Percentiles rank a stretch among this genome's conserved stretches.
These are phyloP conservation scores for Didymella lethalis DNA, from an alignment of 2,329 filamentous ascomycete genomes.

Conservation along the genomic window DNA sequence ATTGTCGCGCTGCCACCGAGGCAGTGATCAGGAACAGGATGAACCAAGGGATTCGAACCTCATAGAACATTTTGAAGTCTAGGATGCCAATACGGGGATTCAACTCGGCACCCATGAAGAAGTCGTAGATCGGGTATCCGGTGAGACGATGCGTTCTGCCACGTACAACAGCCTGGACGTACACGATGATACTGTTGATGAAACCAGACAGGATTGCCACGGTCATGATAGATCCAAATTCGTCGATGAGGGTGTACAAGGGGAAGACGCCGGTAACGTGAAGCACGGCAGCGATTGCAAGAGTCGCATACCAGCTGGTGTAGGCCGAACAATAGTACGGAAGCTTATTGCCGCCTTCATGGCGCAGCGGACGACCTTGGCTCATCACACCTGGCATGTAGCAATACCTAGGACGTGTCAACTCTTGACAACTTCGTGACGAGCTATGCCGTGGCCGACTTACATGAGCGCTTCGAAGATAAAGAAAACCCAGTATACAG, in stretches of 20 bases:
- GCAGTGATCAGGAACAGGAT: constrained; percentile 80
- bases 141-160: constrained; percentile 92
- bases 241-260: constrained; percentile 88
- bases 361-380: constrained; percentile 84
- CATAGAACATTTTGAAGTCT: constrained; percentile 94
- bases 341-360: constrained; percentile 83
- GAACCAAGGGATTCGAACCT: constrained; percentile 90
- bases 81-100: constrained; percentile 83
- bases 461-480: constrained; percentile 18
- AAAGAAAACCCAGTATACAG: constrained; percentile 77
- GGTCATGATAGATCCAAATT: constrained; percentile 89
- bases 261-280: constrained; percentile 86
- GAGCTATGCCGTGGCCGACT: constrained; percentile 68
- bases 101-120: constrained; percentile 88
- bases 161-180: constrained; percentile 80
- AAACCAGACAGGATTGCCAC: constrained; percentile 92
- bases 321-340: constrained; percentile 93
- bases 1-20: constrained; percentile 79
- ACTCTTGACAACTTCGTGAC: constrained; percentile 74
- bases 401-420: constrained; percentile 49
- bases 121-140: constrained; percentile 79
- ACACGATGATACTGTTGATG: constrained; percentile 80
- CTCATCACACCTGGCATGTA: constrained; percentile 83
- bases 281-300: constrained; percentile 70
- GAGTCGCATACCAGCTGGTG: constrained; percentile 84